A percentile compares a stretch with the other conserved stretches of the same genome.
Conservation (phyloP, 75 land plant species). For the Cunninghamia lanceolata region DNA sequence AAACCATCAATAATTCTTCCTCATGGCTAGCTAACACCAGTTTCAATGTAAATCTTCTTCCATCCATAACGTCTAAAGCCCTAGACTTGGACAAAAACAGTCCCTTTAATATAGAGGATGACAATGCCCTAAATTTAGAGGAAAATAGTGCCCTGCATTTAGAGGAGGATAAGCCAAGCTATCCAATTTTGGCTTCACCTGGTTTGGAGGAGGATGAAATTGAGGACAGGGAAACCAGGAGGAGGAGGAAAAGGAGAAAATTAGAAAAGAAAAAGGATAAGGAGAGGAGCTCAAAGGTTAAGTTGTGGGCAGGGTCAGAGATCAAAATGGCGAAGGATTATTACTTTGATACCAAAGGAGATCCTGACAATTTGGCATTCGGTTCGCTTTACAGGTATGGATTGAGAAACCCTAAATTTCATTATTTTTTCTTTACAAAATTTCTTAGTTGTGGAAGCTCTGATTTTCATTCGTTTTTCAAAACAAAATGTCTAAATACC, state of each 20-base stretch:
- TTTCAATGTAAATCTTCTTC: constrained; percentile 5
- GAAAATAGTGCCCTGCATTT: background rate
- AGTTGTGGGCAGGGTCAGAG: constrained; percentile 22
- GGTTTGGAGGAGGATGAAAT: background rate
- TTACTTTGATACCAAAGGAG: constrained; percentile 78
- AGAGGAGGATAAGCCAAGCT: background rate
- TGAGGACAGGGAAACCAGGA: constrained; percentile 18
- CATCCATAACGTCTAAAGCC: background rate
- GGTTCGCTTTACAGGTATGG: constrained; percentile 85
- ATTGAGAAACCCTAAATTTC: background rate
- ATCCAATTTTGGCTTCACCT: constrained; percentile 10
- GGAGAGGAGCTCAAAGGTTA: constrained; percentile 27
- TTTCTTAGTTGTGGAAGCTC: background rate
- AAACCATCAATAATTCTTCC: background rate
- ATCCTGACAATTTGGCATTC: constrained; percentile 84
- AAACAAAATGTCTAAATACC: background rate
- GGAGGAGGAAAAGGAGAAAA: constrained; percentile 31
- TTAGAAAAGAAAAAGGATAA: constrained; percentile 12
- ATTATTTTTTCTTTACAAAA: background rate
- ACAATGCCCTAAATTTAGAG: background rate
- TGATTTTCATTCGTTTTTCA: background rate
- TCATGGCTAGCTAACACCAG: constrained; percentile 5
- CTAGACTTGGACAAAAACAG: background rate
- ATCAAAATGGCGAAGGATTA: constrained; percentile 55
- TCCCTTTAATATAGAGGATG: background rate